Percentiles rank a stretch among this genome's conserved stretches.
Evolutionary conservation across 2,329 filamentous ascomycete species (phyloP).

Genomic region (Thelonectria rubi): DNA sequence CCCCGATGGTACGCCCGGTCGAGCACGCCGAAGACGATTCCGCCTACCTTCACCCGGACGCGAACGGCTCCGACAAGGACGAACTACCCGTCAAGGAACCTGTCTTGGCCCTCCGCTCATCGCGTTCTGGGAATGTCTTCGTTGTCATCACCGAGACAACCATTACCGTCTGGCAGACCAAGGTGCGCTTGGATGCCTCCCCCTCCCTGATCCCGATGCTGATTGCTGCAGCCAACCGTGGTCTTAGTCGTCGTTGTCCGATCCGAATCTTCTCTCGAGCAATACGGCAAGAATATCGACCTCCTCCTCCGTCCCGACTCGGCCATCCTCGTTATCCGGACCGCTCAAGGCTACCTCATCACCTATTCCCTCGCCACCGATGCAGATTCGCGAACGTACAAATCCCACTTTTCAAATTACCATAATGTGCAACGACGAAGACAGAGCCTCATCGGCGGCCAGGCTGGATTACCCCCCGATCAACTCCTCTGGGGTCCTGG

Average conservation of each 20-base stretch:
- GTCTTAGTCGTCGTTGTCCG: slow-evolving; percentile 86
- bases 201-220: slow-evolving; percentile 11
- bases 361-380: slow-evolving; percentile 93
- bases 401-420: slow-evolving; percentile 78
- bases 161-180: slow-evolving; percentile 96
- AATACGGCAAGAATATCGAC: slow-evolving; percentile 86
- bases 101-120: slow-evolving; percentile 78
- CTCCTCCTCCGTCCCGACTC: slow-evolving; percentile 91
- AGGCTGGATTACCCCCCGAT: slow-evolving; percentile 63
- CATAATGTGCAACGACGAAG: slow-evolving; percentile 69
- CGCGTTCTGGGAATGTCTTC: slow-evolving; percentile 83
- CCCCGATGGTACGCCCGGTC: slow-evolving; percentile 67
- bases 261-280: slow-evolving; percentile 79
- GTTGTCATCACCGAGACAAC: slow-evolving; percentile 86
- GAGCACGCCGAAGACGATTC: slow-evolving; percentile 59
- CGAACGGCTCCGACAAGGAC: slow-evolving; percentile 40
- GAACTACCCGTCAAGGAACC: slow-evolving; percentile 65
- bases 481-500: slow-evolving; percentile 78
- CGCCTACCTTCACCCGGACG: slow-evolving; percentile 35
- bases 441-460: slow-evolving; percentile 68
- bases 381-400: slow-evolving; percentile 83
- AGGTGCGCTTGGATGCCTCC: slow-evolving; percentile 64
- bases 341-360: slow-evolving; percentile 85
- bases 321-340: slow-evolving; percentile 90
- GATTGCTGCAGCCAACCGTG: slow-evolving; percentile 75